A percentile compares a stretch with the other conserved stretches of the same genome.
These are phyloP conservation scores for Aspergillus indologenus DNA, from an alignment of 495 filamentous ascomycete genomes.

Conservation along the genomic window DNA sequence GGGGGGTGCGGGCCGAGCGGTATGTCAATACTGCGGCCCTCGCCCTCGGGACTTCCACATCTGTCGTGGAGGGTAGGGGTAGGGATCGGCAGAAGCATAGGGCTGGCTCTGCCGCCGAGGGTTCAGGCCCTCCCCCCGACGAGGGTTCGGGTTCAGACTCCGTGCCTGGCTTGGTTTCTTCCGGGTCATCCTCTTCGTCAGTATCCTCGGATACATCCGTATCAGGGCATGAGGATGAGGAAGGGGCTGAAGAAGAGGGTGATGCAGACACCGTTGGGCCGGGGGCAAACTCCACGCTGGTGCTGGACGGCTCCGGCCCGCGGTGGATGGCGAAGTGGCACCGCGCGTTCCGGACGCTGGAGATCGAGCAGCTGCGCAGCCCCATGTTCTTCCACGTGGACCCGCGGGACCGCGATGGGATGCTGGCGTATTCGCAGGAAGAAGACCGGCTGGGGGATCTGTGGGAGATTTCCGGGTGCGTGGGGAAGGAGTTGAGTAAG, in stretches of 20 bases:
- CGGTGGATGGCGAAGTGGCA: slow-evolving; percentile 59
- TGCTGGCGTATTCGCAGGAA: slow-evolving; percentile 57
- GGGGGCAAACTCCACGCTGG: too few species aligned
- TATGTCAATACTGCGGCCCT: too few species aligned
- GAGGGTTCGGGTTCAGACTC: too few species aligned
- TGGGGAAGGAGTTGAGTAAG: slow-evolving; percentile 63
- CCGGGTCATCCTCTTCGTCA: slow-evolving; percentile 23
- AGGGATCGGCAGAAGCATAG: too few species aligned
- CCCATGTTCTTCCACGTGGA: slow-evolving; percentile 69
- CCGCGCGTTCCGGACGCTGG: slow-evolving; percentile 50
- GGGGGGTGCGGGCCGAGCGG: slow-evolving; percentile 31
- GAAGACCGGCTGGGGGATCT: slow-evolving; percentile 48
- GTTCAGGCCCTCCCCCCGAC: too few species aligned
- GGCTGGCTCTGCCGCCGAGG: too few species aligned
- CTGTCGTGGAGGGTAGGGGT: too few species aligned
- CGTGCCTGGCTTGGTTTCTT: too few species aligned
- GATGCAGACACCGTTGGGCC: too few species aligned
- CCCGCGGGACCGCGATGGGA: slow-evolving; percentile 59
- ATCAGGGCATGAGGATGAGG: too few species aligned
- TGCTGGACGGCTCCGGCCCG: slow-evolving; percentile 51
- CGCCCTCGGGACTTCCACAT: too few species aligned
- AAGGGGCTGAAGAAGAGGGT: too few species aligned
- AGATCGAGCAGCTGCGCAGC: slow-evolving; percentile 58
- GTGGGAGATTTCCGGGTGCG: slow-evolving; percentile 56
- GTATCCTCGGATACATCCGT: slow-evolving; percentile 21